These are phyloP conservation scores for Pseudogymnoascus sp. DNA, from an alignment of 2,329 filamentous ascomycete genomes.

Conservation along the genomic window DNA sequence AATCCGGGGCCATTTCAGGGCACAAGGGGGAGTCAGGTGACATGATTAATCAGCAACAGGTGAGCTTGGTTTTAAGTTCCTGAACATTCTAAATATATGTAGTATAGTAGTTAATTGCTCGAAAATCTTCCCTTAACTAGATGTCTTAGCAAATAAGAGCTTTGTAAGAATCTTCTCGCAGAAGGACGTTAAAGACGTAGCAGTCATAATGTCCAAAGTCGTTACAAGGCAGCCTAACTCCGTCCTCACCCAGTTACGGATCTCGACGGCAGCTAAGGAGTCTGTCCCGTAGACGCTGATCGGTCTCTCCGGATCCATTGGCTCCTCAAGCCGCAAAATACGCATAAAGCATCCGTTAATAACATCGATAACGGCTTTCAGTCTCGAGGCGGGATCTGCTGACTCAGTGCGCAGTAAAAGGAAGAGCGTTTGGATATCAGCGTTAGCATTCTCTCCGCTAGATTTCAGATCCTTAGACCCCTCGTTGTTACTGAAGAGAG, in stretches of 20 bases:
- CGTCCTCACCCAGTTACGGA: slow-evolving; percentile 15
- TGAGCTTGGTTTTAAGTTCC: neutral
- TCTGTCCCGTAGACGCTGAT: slow-evolving; percentile 14
- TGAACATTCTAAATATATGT: neutral
- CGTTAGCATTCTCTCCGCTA: neutral
- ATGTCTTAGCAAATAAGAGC: neutral
- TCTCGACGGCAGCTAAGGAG: slow-evolving; percentile 17
- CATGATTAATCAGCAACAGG: neutral
- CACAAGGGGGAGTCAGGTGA: neutral
- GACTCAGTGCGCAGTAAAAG: neutral
- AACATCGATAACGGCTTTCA: neutral
- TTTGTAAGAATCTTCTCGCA: neutral
- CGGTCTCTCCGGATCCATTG: slow-evolving; percentile 15
- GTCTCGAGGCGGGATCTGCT: neutral
- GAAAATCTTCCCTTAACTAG: neutral
- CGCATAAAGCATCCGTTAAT: neutral
- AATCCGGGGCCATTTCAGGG: slow-evolving; percentile 1
- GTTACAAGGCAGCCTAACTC: slow-evolving; percentile 30
- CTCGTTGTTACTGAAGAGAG: neutral
- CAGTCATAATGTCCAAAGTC: slow-evolving; percentile 39
- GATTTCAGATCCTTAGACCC: neutral
- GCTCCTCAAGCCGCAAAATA: slow-evolving; percentile 3
- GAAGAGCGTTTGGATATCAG: slow-evolving; percentile 10
- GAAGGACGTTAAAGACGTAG: neutral
- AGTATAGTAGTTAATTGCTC: neutral